Evolutionary conservation across 257 asterid species (phyloP).

Genomic region (Capsicum rhomboideum): DNA sequence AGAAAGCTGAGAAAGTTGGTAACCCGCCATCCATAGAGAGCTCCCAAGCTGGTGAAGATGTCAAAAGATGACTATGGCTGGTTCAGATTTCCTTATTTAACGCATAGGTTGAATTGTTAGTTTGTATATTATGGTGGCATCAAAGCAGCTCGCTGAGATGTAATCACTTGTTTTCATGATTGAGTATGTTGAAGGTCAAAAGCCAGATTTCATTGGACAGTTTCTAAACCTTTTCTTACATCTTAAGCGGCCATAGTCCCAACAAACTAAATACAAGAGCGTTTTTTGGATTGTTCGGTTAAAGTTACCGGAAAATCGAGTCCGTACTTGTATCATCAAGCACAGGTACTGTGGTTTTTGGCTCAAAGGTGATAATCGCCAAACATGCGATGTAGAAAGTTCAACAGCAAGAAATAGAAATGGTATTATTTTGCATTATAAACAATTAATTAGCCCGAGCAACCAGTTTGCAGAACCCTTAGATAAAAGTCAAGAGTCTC

Average conservation of each 20-base stretch:
- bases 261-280: neutral
- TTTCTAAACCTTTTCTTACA: neutral
- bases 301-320: neutral
- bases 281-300: neutral
- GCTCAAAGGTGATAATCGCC: neutral
- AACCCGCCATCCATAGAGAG: conserved; percentile 33
- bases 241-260: neutral
- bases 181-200: conserved; percentile 9
- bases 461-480: neutral
- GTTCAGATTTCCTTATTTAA: neutral
- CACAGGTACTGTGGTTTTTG: neutral
- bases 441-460: neutral
- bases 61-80: conserved; percentile 30
- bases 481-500: neutral
- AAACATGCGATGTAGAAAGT: neutral
- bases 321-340: neutral
- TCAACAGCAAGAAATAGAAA: neutral
- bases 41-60: conserved; percentile 29
- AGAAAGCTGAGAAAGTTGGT: conserved; percentile 26
- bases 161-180: conserved; percentile 1
- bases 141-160: conserved; percentile 87
- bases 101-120: conserved; percentile 6
- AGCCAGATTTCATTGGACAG: neutral
- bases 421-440: neutral
- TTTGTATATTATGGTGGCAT: conserved; percentile 34